A percentile compares a stretch with the other conserved stretches of the same genome.
These are phyloP conservation scores for Brettanomyces bruxellensis DNA, from an alignment of 805 yeast genomes.

Conservation along the genomic window DNA sequence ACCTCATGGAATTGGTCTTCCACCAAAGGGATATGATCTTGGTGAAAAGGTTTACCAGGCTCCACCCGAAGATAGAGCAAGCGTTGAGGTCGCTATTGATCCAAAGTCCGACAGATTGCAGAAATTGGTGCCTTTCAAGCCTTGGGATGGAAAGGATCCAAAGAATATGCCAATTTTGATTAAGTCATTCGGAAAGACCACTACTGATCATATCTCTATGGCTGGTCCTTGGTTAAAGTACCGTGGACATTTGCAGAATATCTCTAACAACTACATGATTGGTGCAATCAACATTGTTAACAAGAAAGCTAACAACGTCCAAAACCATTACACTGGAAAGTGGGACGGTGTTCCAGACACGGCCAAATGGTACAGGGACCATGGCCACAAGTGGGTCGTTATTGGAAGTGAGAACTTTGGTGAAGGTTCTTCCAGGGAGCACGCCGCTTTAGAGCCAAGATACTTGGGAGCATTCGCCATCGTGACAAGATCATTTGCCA, in stretches of 20 bases:
- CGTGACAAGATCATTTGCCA: conserved; percentile 95
- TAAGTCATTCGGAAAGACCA: conserved; percentile 95
- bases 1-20: conserved; percentile 80
- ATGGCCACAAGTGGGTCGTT: conserved; percentile 92
- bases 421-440: conserved; percentile 99
- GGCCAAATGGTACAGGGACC: conserved; percentile 89
- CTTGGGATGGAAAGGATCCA: conserved; percentile 97
- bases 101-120: conserved; percentile 97
- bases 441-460: conserved; percentile 99
- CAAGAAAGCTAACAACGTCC: conserved; percentile 85
- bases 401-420: conserved; percentile 98
- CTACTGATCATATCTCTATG: conserved; percentile 99
- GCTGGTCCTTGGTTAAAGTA: conserved; percentile 99
- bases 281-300: conserved; percentile 98
- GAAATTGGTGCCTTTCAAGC: conserved; percentile 82
- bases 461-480: conserved; percentile 97
- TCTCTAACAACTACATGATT: conserved; percentile 98
- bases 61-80: conserved; percentile 80
- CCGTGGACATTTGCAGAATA: conserved; percentile 99
- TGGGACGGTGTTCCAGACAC: conserved; percentile 96
- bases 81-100: conserved; percentile 65
- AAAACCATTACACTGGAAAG: conserved; percentile 86
- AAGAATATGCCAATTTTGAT: conserved; percentile 83
- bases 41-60: conserved; percentile 90
- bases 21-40: conserved; percentile 52